Evolutionary conservation across 768 basidiomycete species (phyloP), one percentile per base, ranked within the genome.

Genomic region (Chalciporus pseudorubinellus): DNA sequence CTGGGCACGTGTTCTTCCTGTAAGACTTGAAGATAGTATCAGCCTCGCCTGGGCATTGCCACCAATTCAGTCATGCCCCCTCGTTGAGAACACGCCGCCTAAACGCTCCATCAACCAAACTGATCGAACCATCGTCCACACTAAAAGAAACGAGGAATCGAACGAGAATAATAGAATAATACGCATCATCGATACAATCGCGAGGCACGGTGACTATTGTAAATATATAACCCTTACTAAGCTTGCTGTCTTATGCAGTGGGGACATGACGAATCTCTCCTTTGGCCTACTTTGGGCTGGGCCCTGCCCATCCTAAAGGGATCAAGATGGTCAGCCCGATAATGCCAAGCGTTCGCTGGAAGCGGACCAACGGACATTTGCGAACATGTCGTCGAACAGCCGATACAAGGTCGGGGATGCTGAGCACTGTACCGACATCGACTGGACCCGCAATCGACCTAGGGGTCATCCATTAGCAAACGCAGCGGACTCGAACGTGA

Each of bases 391-490:
- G 66, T 48, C 19, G 69, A 4, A 44, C 77, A 79, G 14, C 59
- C 66, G 10, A 52, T 33, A 55, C 77, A 76, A 7, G 67, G 58
- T 10, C 61, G 46, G 22, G 48, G 45, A 53, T 79, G 78, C 9
- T 48, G 40, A 6, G 63, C 50, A 48, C 77, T 79, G 52, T 79
- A 79, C 44, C 77, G 73, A 55, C 78, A 79, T 39, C 52, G 59
- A 52, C 52, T 51, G 39, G 67, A 67, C 26, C 61, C 55, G 48
- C 78, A 79, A 55, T 79, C 77, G 48, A 77, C 66, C 77, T 79
- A 24, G 36, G 7, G 21, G 24, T 21, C 53, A 22, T 49, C 26
- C 52, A 19, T 50, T 36, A 50, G 41, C 34, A 49, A 51, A 57
- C 43, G 50, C 64, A 65, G 13, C 59, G 50, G n/a, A 57, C 59